phyloP scores from a whole-genome alignment of 345 rosid species.

The Linum usitatissimum region DNA sequence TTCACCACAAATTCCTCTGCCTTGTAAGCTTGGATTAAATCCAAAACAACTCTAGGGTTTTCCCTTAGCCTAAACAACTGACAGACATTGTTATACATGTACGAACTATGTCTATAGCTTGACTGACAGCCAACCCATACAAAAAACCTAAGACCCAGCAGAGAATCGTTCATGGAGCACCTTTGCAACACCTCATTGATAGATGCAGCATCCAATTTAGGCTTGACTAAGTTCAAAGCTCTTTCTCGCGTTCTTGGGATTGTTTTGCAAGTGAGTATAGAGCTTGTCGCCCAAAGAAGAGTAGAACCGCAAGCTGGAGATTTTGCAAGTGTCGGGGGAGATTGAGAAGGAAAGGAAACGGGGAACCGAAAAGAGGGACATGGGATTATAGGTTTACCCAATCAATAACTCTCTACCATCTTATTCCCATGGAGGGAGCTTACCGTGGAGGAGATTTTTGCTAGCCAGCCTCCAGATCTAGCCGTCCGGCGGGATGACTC shows the following conservation, averaged over 20 bases:
- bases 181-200: slow-evolving; percentile 45
- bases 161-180: slow-evolving; percentile 30
- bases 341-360: too few relatives aligned
- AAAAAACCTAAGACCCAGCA: slow-evolving; percentile 61
- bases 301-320: slow-evolving; percentile 24
- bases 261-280: slow-evolving; percentile 28
- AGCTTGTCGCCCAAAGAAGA: slow-evolving; percentile 32
- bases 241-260: slow-evolving; percentile 36
- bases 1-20: slow-evolving; percentile 40
- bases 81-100: slow-evolving; percentile 55
- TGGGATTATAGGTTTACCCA: too few relatives aligned
- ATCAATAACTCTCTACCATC: too few relatives aligned
- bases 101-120: slow-evolving; percentile 51
- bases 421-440: too few relatives aligned
- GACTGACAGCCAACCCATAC: slow-evolving; percentile 72
- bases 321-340: slow-evolving; percentile 1
- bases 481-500: too few relatives aligned
- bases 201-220: slow-evolving; percentile 37
- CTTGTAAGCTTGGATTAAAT: slow-evolving; percentile 44
- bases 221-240: slow-evolving; percentile 30
- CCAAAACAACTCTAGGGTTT: slow-evolving; percentile 36
- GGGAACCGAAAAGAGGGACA: too few relatives aligned
- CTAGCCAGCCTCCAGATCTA: too few relatives aligned
- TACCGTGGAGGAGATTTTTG: too few relatives aligned
- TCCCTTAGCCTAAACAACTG: slow-evolving; percentile 36